These are phyloP conservation scores for Cucurbita pepo DNA, from an alignment of 306 rosid species.

Conservation along the genomic window DNA sequence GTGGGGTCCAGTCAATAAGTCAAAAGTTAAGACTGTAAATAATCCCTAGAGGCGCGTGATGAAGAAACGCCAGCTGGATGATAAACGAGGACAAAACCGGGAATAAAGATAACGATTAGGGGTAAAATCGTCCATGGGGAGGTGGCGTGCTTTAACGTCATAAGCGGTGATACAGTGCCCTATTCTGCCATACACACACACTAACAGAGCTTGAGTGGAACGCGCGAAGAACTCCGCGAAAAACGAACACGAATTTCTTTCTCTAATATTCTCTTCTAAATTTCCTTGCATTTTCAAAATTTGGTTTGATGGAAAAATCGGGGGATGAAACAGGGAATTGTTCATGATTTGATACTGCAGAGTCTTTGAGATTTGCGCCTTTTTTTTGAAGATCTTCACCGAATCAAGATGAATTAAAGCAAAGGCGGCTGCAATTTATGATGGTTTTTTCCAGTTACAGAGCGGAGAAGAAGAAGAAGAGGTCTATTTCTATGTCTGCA, in stretches of 20 bases:
- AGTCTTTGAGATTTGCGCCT: conserved; percentile 58
- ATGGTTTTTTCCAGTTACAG: not conserved
- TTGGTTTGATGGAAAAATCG: not conserved
- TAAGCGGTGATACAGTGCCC: conserved; percentile 44
- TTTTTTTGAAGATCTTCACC: conserved; percentile 22
- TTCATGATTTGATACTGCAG: not conserved
- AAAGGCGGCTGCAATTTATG: conserved; percentile 78
- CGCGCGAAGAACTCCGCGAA: not conserved
- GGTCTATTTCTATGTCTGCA: not conserved
- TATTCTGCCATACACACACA: conserved; percentile 20
- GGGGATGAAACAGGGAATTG: not conserved
- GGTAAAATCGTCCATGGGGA: conserved; percentile 19
- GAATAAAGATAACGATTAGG: not conserved
- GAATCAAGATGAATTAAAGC: conserved; percentile 34
- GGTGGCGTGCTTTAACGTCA: conserved; percentile 47
- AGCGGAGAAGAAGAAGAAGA: not conserved
- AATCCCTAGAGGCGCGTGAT: conserved; percentile 5
- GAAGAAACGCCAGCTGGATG: not conserved
- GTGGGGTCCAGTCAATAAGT: not conserved
- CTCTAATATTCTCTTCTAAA: not conserved
- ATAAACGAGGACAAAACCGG: not conserved
- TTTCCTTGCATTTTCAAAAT: not conserved
- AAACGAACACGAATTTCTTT: not conserved
- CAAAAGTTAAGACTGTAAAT: not conserved
- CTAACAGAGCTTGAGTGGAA: not conserved